These are phyloP conservation scores for Debaryomyces singareniensis DNA, from an alignment of 1,139 yeast genomes.

Conservation along the genomic window DNA sequence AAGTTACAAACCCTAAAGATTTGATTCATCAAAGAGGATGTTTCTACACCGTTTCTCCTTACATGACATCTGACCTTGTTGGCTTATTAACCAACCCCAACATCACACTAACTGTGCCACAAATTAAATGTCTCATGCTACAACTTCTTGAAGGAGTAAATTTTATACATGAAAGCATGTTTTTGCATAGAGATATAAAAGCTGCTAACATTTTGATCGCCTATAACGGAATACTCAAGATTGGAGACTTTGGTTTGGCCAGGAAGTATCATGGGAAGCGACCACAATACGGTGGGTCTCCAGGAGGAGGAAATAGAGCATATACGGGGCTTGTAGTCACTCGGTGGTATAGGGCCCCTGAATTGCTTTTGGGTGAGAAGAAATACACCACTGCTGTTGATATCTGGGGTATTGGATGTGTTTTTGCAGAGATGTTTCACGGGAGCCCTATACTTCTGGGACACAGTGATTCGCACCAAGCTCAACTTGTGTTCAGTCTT, in stretches of 20 bases:
- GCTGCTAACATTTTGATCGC: conserved; percentile 88
- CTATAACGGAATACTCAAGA: conserved; percentile 67
- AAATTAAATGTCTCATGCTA: conserved; percentile 76
- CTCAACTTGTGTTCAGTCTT: conserved; percentile 69
- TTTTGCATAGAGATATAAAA: conserved; percentile 86
- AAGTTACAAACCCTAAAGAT: conserved; percentile 25
- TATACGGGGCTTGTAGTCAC: conserved; percentile 94
- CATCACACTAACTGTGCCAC: conserved; percentile 53
- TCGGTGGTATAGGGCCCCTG: conserved; percentile 97
- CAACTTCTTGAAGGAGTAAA: conserved; percentile 78
- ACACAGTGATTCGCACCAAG: conserved; percentile 84
- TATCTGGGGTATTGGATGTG: conserved; percentile 97
- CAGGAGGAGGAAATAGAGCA: conserved; percentile 70
- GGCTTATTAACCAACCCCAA: conserved; percentile 86
- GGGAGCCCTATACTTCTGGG: conserved; percentile 84
- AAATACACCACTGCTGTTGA: conserved; percentile 90
- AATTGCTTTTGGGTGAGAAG: conserved; percentile 77
- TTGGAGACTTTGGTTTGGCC: conserved; percentile 56
- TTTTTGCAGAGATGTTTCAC: conserved; percentile 84
- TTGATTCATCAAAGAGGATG: conserved; percentile 37
- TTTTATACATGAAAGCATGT: conserved; percentile 67
- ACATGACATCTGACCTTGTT: conserved; percentile 88
- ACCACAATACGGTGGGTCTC: conserved; percentile 50
- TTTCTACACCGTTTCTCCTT: conserved; percentile 87
- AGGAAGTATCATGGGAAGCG: conserved; percentile 67